Percentiles rank a stretch among this genome's conserved stretches.
Conservation (phyloP, 176 grass and related monocot species). For the Phoenix dactylifera region DNA sequence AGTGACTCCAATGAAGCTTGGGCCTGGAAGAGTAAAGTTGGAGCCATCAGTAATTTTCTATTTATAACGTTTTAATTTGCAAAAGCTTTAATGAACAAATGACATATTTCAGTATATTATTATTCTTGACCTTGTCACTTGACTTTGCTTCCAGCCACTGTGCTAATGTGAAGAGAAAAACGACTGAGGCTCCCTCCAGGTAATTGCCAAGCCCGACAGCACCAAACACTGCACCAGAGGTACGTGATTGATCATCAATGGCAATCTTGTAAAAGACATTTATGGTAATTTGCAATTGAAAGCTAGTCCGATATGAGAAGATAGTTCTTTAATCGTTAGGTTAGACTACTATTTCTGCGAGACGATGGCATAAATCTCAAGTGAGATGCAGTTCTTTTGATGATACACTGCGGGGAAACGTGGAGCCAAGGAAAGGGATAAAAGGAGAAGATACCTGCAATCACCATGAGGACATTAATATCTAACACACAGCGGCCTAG, state of each 20-base stretch:
- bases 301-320: too few relatives aligned
- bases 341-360: too few relatives aligned
- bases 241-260: too few relatives aligned
- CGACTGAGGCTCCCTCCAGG: conserved; percentile 6
- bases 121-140: not conserved
- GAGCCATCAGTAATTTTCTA: not conserved
- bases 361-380: too few relatives aligned
- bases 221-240: not conserved
- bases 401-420: not conserved
- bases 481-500: not conserved
- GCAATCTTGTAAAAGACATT: too few relatives aligned
- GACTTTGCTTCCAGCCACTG: conserved; percentile 8
- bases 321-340: too few relatives aligned
- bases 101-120: too few relatives aligned
- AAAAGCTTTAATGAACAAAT: too few relatives aligned
- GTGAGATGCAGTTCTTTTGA: not conserved
- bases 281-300: too few relatives aligned
- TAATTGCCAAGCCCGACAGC: conserved; percentile 4
- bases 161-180: conserved; percentile 9
- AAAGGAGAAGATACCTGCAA: not conserved
- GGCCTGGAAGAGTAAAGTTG: not conserved
- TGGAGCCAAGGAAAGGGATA: not conserved
- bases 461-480: conserved; percentile 12
- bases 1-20: conserved; percentile 7
- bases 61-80: too few relatives aligned